Evolutionary conservation across 345 rosid species (phyloP).

Genomic region (Pelargonium nanum): DNA sequence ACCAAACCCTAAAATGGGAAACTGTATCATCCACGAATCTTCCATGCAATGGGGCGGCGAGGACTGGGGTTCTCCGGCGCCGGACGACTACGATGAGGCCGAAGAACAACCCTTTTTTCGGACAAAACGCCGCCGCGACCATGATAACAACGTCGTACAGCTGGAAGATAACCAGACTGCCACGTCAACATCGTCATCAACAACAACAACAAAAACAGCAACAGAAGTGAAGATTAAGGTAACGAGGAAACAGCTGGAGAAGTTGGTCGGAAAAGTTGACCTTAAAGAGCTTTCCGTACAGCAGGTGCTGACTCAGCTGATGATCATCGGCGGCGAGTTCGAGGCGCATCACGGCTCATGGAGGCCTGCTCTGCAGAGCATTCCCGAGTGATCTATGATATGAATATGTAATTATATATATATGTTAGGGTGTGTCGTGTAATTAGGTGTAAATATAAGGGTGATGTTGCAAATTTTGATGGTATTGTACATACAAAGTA

Average conservation of each 20-base stretch:
- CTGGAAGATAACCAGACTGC: neutral
- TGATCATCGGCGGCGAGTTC: slow-evolving; percentile 10
- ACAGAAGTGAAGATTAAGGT: slow-evolving; percentile 41
- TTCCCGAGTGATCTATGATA: slow-evolving; percentile 23
- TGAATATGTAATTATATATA: neutral
- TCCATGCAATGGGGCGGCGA: slow-evolving; percentile 32
- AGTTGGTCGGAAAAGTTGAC: slow-evolving; percentile 29
- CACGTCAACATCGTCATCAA: slow-evolving; percentile 2
- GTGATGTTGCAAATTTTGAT: no score
- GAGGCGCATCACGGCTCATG: slow-evolving; percentile 26
- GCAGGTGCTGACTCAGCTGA: slow-evolving; percentile 28
- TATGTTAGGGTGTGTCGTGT: no score
- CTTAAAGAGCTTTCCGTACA: slow-evolving; percentile 27
- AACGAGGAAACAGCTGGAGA: slow-evolving; percentile 33
- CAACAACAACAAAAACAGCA: neutral
- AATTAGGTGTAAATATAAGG: no score
- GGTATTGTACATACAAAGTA: no score
- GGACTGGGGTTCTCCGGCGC: slow-evolving; percentile 21
- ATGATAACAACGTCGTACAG: neutral
- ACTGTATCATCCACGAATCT: slow-evolving; percentile 23
- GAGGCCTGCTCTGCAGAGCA: slow-evolving; percentile 47
- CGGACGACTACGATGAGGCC: neutral
- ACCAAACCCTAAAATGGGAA: slow-evolving; percentile 22
- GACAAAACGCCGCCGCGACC: neutral
- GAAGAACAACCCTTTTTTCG: neutral